Evolutionary conservation across 805 yeast genomes (phyloP).

Genomic region (Cyberlindnera euphorbiiphila): DNA sequence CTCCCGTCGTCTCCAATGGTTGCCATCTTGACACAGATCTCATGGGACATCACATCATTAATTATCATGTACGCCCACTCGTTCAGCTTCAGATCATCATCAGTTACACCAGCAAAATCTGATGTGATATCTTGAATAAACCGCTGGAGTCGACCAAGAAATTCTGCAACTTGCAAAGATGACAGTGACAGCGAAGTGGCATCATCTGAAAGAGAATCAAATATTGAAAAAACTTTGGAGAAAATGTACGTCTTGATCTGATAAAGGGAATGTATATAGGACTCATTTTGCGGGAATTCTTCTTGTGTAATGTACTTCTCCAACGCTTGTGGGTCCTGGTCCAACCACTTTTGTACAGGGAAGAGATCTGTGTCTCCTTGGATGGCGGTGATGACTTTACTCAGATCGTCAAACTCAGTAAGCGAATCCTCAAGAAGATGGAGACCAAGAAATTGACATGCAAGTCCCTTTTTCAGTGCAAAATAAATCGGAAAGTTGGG

Average conservation of each 20-base stretch:
- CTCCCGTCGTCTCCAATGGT: conserved; percentile 22
- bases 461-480: conserved; percentile 44
- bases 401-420: conserved; percentile 45
- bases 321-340: conserved; percentile 6
- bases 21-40: conserved; percentile 15
- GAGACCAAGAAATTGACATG: conserved; percentile 50
- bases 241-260: conserved; percentile 31
- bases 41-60: conserved; percentile 36
- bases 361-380: conserved; percentile 2
- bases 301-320: conserved; percentile 7
- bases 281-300: neutral
- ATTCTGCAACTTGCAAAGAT: conserved; percentile 36
- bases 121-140: conserved; percentile 38
- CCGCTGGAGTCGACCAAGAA: conserved; percentile 30
- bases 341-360: conserved; percentile 6
- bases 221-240: conserved; percentile 33
- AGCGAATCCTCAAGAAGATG: conserved; percentile 59
- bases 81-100: conserved; percentile 27
- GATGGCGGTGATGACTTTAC: conserved; percentile 25
- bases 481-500: conserved; percentile 3
- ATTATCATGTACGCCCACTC: conserved; percentile 42
- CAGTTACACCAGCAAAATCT: conserved; percentile 21
- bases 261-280: conserved; percentile 7
- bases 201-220: conserved; percentile 35
- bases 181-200: conserved; percentile 40